phyloP scores from a whole-genome alignment of 2,329 filamentous ascomycete genomes.

The Reticulascus tulasneorum region DNA sequence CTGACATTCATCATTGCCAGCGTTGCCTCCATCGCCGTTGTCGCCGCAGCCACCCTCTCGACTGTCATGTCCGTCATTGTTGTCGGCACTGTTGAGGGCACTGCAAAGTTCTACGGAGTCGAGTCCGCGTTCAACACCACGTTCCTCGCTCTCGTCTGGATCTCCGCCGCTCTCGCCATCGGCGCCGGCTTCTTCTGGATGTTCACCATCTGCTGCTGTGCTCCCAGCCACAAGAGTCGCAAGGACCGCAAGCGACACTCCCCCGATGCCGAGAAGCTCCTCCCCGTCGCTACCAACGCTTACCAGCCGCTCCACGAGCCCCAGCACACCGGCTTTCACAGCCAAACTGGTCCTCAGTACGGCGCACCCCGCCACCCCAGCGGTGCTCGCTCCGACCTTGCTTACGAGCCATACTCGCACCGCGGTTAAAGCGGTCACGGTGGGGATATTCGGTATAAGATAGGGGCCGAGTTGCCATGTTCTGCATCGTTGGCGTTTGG shows the following conservation, averaged over 20 bases:
- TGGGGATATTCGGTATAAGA: constrained; percentile 3
- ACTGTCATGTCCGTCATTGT: constrained; percentile 72
- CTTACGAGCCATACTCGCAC: constrained; percentile 63
- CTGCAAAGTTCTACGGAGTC: constrained; percentile 69
- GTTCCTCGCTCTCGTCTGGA: constrained; percentile 73
- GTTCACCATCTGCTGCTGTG: constrained; percentile 88
- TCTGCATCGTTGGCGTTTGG: constrained; percentile 13
- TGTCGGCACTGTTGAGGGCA: constrained; percentile 61
- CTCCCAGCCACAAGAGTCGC: constrained; percentile 34
- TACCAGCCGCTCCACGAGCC: constrained; percentile 44
- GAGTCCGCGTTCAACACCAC: constrained; percentile 60
- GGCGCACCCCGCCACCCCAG: constrained; percentile 35
- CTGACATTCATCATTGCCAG: constrained; percentile 73
- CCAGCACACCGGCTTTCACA: constrained; percentile 36
- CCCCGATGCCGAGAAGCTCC: constrained; percentile 47
- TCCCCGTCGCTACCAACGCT: constrained; percentile 36
- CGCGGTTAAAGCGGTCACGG: constrained; percentile 34
- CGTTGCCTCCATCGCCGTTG: constrained; percentile 49
- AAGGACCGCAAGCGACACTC: constrained; percentile 24
- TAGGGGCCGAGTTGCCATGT: constrained; percentile 1
- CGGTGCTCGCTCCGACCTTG: constrained; percentile 44
- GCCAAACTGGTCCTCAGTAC: constrained; percentile 26
- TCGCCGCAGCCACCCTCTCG: constrained; percentile 67
- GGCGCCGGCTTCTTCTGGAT: constrained; percentile 85
- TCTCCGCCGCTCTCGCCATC: constrained; percentile 73